Evolutionary conservation across 495 filamentous ascomycete species (phyloP).

Genomic region (Podospora comata): DNA sequence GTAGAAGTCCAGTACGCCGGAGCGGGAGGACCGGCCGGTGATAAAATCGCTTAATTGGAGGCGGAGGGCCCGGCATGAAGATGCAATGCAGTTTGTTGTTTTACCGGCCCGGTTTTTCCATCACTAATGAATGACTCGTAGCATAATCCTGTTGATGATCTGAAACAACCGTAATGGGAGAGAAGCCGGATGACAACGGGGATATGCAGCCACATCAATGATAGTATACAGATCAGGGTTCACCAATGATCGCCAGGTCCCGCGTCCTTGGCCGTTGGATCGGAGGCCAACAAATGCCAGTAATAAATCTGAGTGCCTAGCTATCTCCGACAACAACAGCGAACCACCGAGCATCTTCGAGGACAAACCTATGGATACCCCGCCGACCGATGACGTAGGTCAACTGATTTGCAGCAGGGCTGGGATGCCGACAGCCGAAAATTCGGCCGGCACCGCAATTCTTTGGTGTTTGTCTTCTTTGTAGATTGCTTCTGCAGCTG

Average conservation of each 20-base stretch:
- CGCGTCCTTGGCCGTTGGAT: background rate
- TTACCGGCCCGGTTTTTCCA: background rate
- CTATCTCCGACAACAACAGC: background rate
- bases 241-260: slow-evolving; percentile 5
- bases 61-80: background rate
- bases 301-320: background rate
- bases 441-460: background rate
- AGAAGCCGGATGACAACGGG: background rate
- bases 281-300: background rate
- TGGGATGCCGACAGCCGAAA: background rate
- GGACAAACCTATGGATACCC: too few species aligned
- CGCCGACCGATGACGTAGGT: background rate
- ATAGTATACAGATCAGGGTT: background rate
- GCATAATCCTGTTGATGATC: background rate
- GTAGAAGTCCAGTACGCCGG: background rate
- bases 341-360: too few species aligned
- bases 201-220: background rate
- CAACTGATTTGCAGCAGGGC: background rate
- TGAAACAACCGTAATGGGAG: background rate
- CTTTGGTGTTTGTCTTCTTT: background rate
- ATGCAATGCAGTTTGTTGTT: background rate
- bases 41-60: background rate
- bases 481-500: too few species aligned
- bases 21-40: background rate
- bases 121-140: background rate